Conservation (phyloP, 192 early-diverging fungal species). For the Linnemannia elongata region DNA sequence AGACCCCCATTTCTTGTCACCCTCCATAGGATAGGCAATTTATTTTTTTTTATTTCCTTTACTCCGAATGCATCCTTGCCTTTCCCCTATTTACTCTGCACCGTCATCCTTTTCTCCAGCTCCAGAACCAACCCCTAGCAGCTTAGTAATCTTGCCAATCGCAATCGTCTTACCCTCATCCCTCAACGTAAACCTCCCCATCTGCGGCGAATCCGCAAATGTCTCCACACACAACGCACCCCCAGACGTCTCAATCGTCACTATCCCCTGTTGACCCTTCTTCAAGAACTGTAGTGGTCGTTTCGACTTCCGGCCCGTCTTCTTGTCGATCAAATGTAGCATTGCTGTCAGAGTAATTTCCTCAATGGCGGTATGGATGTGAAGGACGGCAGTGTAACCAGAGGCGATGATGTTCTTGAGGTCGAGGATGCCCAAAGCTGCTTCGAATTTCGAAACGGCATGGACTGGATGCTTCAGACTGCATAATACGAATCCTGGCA, state of each 20-base stretch:
- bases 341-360: constrained; percentile 81
- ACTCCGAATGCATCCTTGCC: not conserved
- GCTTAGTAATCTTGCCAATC: constrained; percentile 89
- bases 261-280: constrained; percentile 89
- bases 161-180: constrained; percentile 93
- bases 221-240: constrained; percentile 84
- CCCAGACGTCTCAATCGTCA: constrained; percentile 77
- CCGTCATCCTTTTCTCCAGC: not conserved
- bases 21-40: too few relatives aligned
- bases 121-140: not conserved
- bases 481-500: constrained; percentile 88
- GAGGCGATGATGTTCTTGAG: constrained; percentile 95
- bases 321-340: constrained; percentile 92
- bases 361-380: constrained; percentile 88
- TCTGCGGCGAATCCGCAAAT: constrained; percentile 86
- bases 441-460: constrained; percentile 82
- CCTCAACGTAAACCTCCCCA: constrained; percentile 96
- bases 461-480: constrained; percentile 81
- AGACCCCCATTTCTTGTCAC: too few relatives aligned
- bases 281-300: constrained; percentile 91
- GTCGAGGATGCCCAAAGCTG: constrained; percentile 92
- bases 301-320: constrained; percentile 87
- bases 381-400: constrained; percentile 91
- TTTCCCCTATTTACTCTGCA: not conserved
- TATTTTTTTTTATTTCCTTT: too few relatives aligned